Conservation (phyloP, 2,329 filamentous ascomycete genomes). For the Thielaviopsis punctulata region DNA sequence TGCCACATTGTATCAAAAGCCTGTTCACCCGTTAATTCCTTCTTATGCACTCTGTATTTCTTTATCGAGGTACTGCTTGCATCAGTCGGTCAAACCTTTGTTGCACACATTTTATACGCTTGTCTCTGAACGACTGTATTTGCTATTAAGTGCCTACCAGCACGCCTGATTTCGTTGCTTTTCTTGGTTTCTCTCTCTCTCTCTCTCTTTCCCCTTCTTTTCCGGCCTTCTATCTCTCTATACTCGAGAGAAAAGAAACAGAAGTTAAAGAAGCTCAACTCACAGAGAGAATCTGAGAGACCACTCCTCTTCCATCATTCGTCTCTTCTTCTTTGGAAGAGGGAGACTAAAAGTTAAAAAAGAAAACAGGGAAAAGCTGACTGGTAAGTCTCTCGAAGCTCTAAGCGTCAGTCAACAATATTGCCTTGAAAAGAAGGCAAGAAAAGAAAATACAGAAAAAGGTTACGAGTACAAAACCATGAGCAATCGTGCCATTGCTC, state of each 20-base stretch:
- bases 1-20: not conserved
- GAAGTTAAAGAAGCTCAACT: not conserved
- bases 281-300: not conserved
- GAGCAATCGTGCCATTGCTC: constrained; percentile 10
- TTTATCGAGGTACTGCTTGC: not conserved
- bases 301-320: too few species aligned
- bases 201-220: not conserved
- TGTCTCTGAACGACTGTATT: not conserved
- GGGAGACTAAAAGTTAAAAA: too few species aligned
- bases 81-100: not conserved
- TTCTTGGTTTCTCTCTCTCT: not conserved
- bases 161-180: not conserved
- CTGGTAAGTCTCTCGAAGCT: too few species aligned
- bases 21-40: too few species aligned
- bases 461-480: too few species aligned
- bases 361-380: too few species aligned
- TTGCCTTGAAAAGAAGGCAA: too few species aligned
- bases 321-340: too few species aligned
- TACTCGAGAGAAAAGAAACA: not conserved
- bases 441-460: too few species aligned
- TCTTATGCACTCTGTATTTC: not conserved
- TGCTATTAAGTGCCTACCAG: not conserved
- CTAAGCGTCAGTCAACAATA: too few species aligned
- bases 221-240: too few species aligned
- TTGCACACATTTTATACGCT: not conserved